Evolutionary conservation across 2,329 filamentous ascomycete species (phyloP), one percentile per base, ranked within the genome.

Genomic region (Emydomyces testavorans): DNA sequence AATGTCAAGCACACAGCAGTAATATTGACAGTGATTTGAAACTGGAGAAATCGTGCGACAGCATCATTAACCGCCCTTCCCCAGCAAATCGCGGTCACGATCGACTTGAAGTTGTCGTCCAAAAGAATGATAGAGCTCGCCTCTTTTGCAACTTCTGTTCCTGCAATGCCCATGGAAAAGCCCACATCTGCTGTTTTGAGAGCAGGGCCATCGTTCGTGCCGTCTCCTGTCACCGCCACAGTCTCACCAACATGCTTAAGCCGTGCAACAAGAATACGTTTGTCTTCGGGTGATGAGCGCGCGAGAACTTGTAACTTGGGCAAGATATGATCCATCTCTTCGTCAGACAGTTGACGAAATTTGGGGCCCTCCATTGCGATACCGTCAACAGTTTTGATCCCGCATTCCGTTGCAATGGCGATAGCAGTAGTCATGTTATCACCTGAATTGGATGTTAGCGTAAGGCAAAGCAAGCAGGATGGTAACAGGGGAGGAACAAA

Each of bases 1-100:
- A 95, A 94, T 0, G 89, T 92, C 47, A 94, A 73, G 15, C 84
- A 65, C 38, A 94, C 88, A 31, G 89, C 89, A 2, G 89, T 94
- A 54, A 95, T 80, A 72, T 94, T 95, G 68, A 94, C 89, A 0
- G 81, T 85, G 55, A 85, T 77, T 56, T 73, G 71, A 53, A 73
- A 73, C 64, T 82, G 79, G 36, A 82, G 65, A 56, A 83, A 83
- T 59, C 82, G 82, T 59, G 79, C 73, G 28, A 83, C 78, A 0
- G 78, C 76, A 52, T 83, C 80, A 53, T 83, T 83, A 49, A 83
- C 79, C 8, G 77, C 76, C 48, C 80, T 72, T n/a, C 80, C 80
- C 80, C 79, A 83, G 56, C 78, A 75, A 39, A 83, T 69, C 2
- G 79, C 80, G 35, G 77, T 82, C 32, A 83, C 75, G 52, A 82